Conservation (phyloP, 331 rosid species). For the Prunus yedoensis region DNA sequence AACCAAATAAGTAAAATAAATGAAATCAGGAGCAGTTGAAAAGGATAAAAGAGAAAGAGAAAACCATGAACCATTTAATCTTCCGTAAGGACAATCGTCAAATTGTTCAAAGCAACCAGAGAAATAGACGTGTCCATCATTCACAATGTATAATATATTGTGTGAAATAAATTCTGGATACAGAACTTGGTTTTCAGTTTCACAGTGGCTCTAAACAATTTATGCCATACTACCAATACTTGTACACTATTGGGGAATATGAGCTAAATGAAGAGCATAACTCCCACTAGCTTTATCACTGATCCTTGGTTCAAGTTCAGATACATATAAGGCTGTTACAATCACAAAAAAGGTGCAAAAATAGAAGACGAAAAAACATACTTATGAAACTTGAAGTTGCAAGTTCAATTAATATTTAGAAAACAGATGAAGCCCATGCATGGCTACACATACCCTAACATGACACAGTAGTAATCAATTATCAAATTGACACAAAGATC, state of each 20-base stretch:
- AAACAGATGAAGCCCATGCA: too few relatives aligned
- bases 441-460: too few relatives aligned
- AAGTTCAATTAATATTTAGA: neutral
- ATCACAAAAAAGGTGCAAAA: too few relatives aligned
- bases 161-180: neutral
- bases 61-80: neutral
- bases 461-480: too few relatives aligned
- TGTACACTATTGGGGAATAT: neutral
- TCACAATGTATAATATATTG: neutral
- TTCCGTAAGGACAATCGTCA: conserved; percentile 1
- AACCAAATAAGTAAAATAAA: neutral
- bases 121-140: neutral
- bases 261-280: neutral
- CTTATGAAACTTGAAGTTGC: neutral
- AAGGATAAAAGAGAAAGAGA: neutral
- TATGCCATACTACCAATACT: too few relatives aligned
- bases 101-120: neutral
- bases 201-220: too few relatives aligned
- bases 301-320: too few relatives aligned
- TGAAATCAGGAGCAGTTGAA: neutral
- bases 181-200: neutral
- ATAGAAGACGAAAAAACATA: too few relatives aligned
- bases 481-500: neutral
- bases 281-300: neutral
- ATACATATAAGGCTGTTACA: too few relatives aligned